Conservation (phyloP, 345 rosid species). For the Schrenkiella parvula region DNA sequence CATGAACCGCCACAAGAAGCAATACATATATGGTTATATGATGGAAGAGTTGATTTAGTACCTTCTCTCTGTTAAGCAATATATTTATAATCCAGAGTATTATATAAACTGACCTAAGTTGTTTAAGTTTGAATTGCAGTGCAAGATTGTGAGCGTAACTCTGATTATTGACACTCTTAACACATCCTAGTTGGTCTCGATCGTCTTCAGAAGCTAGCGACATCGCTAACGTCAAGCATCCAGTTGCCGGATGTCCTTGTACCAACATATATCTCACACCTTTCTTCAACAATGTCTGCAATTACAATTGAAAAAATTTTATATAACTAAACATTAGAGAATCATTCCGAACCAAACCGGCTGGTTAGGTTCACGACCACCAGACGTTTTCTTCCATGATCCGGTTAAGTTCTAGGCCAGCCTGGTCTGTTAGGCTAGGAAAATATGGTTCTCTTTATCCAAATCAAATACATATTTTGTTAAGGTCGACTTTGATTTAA, state of each 20-base stretch:
- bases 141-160: conserved; percentile 47
- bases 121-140: conserved; percentile 42
- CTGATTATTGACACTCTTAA: conserved; percentile 58
- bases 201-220: conserved; percentile 50
- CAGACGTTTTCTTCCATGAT: not conserved
- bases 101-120: conserved; percentile 38
- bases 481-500: no score
- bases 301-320: not conserved
- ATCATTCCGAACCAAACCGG: not conserved
- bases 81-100: not conserved
- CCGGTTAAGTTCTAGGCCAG: not conserved
- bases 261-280: conserved; percentile 77
- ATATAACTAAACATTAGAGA: not conserved
- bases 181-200: conserved; percentile 74
- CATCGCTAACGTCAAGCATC: conserved; percentile 78
- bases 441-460: not conserved
- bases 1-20: not conserved
- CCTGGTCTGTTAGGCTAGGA: not conserved
- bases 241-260: conserved; percentile 70
- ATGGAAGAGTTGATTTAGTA: not conserved
- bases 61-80: not conserved
- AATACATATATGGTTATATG: not conserved
- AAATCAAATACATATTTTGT: not conserved
- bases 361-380: not conserved
- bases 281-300: conserved; percentile 60